Percentiles rank a stretch among this genome's conserved stretches.
These are phyloP conservation scores for Brettanomyces bruxellensis DNA, from an alignment of 805 yeast genomes.

Conservation along the genomic window DNA sequence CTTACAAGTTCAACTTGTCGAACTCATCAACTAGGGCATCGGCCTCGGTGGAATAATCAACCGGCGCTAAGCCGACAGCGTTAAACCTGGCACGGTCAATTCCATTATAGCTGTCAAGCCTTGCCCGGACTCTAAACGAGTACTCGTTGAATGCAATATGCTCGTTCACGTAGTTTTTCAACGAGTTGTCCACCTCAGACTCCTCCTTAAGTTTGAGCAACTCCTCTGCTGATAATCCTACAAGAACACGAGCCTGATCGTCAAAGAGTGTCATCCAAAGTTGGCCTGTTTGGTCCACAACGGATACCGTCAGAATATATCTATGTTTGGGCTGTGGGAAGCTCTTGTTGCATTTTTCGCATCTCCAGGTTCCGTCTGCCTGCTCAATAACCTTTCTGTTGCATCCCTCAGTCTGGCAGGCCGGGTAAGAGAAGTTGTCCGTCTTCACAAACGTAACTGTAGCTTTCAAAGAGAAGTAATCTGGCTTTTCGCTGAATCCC, in stretches of 20 bases:
- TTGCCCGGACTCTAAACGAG: constrained; percentile 70
- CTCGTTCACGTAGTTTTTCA: constrained; percentile 19
- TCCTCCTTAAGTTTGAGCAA: constrained; percentile 43
- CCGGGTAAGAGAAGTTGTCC: constrained; percentile 81
- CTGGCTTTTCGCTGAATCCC: constrained; percentile 72
- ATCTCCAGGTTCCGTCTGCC: constrained; percentile 75
- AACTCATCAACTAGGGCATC: constrained; percentile 43
- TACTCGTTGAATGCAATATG: constrained; percentile 54
- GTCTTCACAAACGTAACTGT: constrained; percentile 61
- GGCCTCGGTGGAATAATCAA: constrained; percentile 53
- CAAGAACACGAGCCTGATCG: constrained; percentile 62
- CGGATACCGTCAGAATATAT: constrained; percentile 65
- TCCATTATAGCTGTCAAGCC: constrained; percentile 78
- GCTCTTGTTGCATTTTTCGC: constrained; percentile 80
- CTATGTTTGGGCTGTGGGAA: constrained; percentile 67
- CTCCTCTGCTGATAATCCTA: constrained; percentile 56
- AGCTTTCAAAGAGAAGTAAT: constrained; percentile 69
- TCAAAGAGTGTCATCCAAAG: constrained; percentile 85
- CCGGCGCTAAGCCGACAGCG: constrained; percentile 40
- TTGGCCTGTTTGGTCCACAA: constrained; percentile 77
- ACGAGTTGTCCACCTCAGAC: constrained; percentile 29
- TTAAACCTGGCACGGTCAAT: constrained; percentile 67
- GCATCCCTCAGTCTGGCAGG: constrained; percentile 73
- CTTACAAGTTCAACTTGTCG: constrained; percentile 25
- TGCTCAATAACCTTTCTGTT: constrained; percentile 75